Percentiles rank a stretch among this genome's conserved stretches.
Evolutionary conservation across 1,284 basidiomycete genomes (phyloP).

Genomic region (Apiotrichum gamsii): DNA sequence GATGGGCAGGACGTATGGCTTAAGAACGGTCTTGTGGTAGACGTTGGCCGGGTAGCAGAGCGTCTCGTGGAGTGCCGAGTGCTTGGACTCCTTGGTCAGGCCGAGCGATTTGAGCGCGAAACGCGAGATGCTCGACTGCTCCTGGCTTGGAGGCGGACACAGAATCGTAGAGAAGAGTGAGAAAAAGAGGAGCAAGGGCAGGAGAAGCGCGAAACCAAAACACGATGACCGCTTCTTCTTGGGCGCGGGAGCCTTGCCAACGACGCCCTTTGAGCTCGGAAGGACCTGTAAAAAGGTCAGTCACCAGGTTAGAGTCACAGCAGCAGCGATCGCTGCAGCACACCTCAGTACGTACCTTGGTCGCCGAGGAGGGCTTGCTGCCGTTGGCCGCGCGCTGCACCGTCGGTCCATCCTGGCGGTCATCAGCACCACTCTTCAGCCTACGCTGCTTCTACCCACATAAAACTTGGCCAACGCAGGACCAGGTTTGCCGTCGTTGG

Average conservation of each 20-base stretch:
- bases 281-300: background rate
- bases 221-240: slow-evolving; percentile 12
- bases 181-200: slow-evolving; percentile 36
- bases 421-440: background rate
- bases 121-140: slow-evolving; percentile 23
- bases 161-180: slow-evolving; percentile 41
- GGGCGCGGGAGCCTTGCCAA: background rate
- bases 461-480: slow-evolving; percentile 13
- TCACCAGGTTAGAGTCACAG: too few relatives aligned
- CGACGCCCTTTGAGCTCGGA: background rate
- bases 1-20: slow-evolving; percentile 33
- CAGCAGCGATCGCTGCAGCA: too few relatives aligned
- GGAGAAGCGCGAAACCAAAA: slow-evolving; percentile 29
- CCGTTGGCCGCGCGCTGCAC: background rate
- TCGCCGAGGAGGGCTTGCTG: too few relatives aligned
- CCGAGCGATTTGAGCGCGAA: slow-evolving; percentile 34
- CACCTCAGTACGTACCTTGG: too few relatives aligned
- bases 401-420: slow-evolving; percentile 1
- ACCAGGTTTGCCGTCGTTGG: too few relatives aligned
- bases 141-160: slow-evolving; percentile 31
- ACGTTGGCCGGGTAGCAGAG: slow-evolving; percentile 43
- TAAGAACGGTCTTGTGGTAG: slow-evolving; percentile 34
- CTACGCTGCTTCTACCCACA: too few relatives aligned
- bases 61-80: slow-evolving; percentile 28
- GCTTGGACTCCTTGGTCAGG: slow-evolving; percentile 10